Evolutionary conservation across 768 basidiomycete species (phyloP).

Genomic region (Calocera viscosa): DNA sequence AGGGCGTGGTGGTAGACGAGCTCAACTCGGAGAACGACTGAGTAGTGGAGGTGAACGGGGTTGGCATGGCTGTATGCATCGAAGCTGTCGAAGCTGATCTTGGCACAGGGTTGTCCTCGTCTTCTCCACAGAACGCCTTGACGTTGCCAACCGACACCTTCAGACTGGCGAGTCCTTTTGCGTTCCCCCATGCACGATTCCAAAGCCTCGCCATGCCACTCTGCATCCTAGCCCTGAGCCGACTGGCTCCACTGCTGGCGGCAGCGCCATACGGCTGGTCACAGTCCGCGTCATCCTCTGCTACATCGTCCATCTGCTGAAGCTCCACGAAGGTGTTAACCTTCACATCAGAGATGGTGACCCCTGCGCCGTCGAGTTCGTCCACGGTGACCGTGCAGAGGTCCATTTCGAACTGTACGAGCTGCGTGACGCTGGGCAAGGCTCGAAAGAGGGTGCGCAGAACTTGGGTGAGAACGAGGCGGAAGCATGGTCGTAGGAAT

Average conservation of each 20-base stretch:
- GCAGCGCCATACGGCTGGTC: slow-evolving; percentile 11
- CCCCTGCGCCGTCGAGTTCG: slow-evolving; percentile 39
- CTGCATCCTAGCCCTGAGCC: slow-evolving; percentile 41
- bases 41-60: not conserved
- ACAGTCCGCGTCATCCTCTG: slow-evolving; percentile 25
- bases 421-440: slow-evolving; percentile 56
- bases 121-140: slow-evolving; percentile 1
- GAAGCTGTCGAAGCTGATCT: not conserved
- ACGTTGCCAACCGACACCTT: not conserved
- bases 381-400: slow-evolving; percentile 40
- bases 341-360: slow-evolving; percentile 40
- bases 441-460: slow-evolving; percentile 48
- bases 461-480: slow-evolving; percentile 39
- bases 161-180: slow-evolving; percentile 34
- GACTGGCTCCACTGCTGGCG: slow-evolving; percentile 13
- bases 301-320: slow-evolving; percentile 29
- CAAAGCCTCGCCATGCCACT: slow-evolving; percentile 52
- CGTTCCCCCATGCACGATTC: slow-evolving; percentile 55
- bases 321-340: slow-evolving; percentile 47
- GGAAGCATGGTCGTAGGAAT: slow-evolving; percentile 47
- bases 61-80: not conserved
- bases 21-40: not conserved
- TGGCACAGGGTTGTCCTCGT: not conserved
- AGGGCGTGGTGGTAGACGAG: not conserved
- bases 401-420: slow-evolving; percentile 54